Conservation (phyloP, 495 filamentous ascomycete genomes). For the Pyrenula aspistea region DNA sequence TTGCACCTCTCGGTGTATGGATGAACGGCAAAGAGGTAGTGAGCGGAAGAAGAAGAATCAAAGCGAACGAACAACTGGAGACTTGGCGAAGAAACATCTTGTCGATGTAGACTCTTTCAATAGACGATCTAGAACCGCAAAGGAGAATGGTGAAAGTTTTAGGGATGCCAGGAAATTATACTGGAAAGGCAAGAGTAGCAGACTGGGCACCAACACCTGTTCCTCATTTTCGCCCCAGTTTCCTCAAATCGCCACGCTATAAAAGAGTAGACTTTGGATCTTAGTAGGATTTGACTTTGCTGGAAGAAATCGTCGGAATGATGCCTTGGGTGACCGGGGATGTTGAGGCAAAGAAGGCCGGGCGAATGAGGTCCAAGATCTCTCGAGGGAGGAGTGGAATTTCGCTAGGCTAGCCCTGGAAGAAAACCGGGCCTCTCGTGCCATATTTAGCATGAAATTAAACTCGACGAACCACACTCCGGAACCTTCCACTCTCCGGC, state of each 20-base stretch:
- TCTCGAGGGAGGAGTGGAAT: background rate
- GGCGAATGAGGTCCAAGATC: background rate
- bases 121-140: background rate
- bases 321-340: background rate
- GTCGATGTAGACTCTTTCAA: background rate
- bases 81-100: background rate
- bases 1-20: background rate
- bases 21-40: background rate
- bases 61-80: background rate
- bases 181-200: too few relatives aligned
- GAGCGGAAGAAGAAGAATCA: background rate
- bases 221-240: background rate
- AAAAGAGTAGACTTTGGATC: background rate
- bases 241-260: background rate
- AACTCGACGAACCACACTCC: background rate
- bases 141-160: background rate
- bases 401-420: background rate
- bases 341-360: background rate
- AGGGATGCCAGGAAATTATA: too few relatives aligned
- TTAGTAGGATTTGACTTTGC: background rate
- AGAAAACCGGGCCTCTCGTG: background rate
- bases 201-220: background rate
- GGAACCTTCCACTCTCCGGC: too few relatives aligned
- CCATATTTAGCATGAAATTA: background rate
- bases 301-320: background rate